Conservation (phyloP, 441 rosid genomes). For the Hura crepitans region DNA sequence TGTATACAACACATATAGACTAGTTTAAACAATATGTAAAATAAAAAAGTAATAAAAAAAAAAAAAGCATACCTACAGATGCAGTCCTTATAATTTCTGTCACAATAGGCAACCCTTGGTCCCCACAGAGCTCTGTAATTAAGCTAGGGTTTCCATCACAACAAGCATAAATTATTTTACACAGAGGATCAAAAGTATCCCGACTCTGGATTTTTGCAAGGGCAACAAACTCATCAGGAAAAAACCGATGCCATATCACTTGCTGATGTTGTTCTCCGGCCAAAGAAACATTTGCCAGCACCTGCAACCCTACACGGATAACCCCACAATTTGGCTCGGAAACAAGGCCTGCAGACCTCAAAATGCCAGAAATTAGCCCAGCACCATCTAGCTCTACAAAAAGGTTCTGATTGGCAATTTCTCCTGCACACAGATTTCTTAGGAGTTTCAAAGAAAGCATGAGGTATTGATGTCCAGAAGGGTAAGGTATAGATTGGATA, state of each 20-base stretch:
- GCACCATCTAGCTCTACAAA: conserved; percentile 48
- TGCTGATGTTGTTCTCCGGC: conserved; percentile 61
- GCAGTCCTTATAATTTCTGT: conserved; percentile 47
- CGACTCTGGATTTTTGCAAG: conserved; percentile 43
- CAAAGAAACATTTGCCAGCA: conserved; percentile 60
- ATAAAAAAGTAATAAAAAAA: too few relatives aligned
- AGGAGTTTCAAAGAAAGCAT: conserved; percentile 48
- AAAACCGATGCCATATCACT: conserved; percentile 50
- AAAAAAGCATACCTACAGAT: conserved; percentile 37
- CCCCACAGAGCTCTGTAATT: conserved; percentile 39
- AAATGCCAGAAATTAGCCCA: conserved; percentile 28
- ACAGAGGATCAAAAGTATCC: conserved; percentile 62
- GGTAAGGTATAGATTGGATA: conserved; percentile 30
- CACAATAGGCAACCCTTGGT: conserved; percentile 44
- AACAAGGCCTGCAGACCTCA: conserved; percentile 27
- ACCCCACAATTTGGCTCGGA: conserved; percentile 36
- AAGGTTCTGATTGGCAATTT: conserved; percentile 48
- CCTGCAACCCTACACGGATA: conserved; percentile 53
- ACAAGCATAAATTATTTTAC: conserved; percentile 62
- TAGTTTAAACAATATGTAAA: not conserved
- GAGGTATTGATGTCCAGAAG: conserved; percentile 33
- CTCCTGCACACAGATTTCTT: conserved; percentile 79
- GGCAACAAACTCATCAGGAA: conserved; percentile 41
- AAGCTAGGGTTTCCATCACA: conserved; percentile 47
- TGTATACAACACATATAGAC: not conserved